Conservation (phyloP, 768 basidiomycete species). For the Phlebiopsis flavidoalba region DNA sequence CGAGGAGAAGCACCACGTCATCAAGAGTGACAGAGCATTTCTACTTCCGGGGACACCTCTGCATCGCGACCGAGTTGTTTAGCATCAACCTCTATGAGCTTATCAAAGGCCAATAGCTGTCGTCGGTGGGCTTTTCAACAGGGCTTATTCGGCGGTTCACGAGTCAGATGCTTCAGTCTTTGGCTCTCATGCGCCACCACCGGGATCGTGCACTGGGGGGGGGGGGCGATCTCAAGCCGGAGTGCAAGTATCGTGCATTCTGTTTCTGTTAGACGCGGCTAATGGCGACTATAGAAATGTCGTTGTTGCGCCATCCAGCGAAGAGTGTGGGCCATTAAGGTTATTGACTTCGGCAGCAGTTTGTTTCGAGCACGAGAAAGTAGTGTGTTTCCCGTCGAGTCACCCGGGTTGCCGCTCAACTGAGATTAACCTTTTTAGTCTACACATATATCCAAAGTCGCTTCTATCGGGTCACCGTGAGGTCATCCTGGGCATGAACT, state of each 20-base stretch:
- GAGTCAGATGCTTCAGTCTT: conserved; percentile 87
- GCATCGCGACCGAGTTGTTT: conserved; percentile 96
- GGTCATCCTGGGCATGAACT: conserved; percentile 98
- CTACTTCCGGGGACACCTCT: conserved; percentile 95
- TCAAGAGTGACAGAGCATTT: conserved; percentile 99
- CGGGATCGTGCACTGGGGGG: conserved; percentile 98
- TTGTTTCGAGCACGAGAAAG: conserved; percentile 98
- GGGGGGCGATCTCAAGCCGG: conserved; percentile 97
- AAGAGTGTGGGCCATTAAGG: conserved; percentile 97
- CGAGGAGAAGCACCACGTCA: conserved; percentile 95
- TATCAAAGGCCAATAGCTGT: conserved; percentile 99
- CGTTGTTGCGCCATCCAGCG: conserved; percentile 84
- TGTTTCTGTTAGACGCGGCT: not conserved
- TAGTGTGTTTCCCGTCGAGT: conserved; percentile 32
- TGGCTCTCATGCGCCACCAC: conserved; percentile 93
- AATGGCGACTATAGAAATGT: conserved; percentile 67
- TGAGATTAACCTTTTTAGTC: conserved; percentile 43
- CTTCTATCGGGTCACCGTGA: conserved; percentile 99
- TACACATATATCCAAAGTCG: conserved; percentile 99
- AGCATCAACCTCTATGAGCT: conserved; percentile 99
- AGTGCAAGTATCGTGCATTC: conserved; percentile 50
- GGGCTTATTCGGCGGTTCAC: conserved; percentile 94
- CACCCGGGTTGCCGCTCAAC: not conserved
- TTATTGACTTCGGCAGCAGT: conserved; percentile 98
- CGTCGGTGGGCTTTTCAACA: conserved; percentile 96